These are phyloP conservation scores for Leptographium procerum DNA, from an alignment of 2,329 filamentous ascomycete species.

Conservation along the genomic window DNA sequence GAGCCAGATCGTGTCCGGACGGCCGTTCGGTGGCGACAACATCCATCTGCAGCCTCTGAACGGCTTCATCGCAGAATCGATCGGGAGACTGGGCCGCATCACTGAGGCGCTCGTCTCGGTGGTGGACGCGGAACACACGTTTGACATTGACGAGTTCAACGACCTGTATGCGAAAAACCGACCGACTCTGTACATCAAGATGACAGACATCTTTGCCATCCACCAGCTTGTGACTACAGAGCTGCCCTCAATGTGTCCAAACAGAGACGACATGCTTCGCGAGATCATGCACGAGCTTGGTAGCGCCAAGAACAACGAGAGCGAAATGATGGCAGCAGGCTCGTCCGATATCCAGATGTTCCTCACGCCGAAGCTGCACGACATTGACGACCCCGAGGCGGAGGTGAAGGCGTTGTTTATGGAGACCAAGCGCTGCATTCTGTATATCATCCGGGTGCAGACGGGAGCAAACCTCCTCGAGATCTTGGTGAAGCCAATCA, in stretches of 20 bases:
- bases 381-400: constrained; percentile 84
- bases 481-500: constrained; percentile 84
- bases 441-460: constrained; percentile 97
- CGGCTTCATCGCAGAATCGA: constrained; percentile 75
- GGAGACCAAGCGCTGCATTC: constrained; percentile 92
- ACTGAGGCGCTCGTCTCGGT: constrained; percentile 71
- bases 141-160: constrained; percentile 98
- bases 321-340: constrained; percentile 76
- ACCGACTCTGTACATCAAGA: constrained; percentile 98
- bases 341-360: constrained; percentile 86
- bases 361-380: constrained; percentile 77
- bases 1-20: constrained; percentile 75
- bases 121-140: constrained; percentile 77
- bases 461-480: constrained; percentile 86
- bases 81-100: constrained; percentile 66
- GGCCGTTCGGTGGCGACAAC: constrained; percentile 86
- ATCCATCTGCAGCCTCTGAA: constrained; percentile 94
- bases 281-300: constrained; percentile 91
- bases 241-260: constrained; percentile 64
- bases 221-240: constrained; percentile 79
- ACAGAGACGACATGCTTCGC: constrained; percentile 74
- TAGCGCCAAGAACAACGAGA: constrained; percentile 93
- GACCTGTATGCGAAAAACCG: constrained; percentile 94
- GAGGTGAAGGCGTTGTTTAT: constrained; percentile 89
- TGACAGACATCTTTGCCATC: constrained; percentile 93